Evolutionary conservation across 164 flowering plant genomes (phyloP), one percentile per base, ranked within the genome.

Genomic region (Santalum album): DNA sequence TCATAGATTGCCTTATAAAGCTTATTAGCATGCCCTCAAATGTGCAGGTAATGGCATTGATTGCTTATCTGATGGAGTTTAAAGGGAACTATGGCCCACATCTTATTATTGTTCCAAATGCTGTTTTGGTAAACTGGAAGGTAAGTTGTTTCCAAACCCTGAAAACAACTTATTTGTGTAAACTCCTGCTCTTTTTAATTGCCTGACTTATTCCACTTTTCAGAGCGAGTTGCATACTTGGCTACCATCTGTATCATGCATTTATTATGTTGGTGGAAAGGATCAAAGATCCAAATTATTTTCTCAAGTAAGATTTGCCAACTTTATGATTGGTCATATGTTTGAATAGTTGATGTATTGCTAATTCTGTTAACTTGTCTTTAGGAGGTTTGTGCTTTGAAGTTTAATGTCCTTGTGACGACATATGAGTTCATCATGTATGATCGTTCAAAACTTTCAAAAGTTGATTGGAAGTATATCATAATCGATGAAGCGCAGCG

Each of bases 41-140:
- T 55, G 18, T 65, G 61, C 72, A 94, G 99, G 99, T 94, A 12
- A 94, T 94, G 99, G 87, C 99, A 54, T 70, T 94, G 76, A 90
- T 94, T 67, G 99, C 99, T 51, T 87, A 87, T 67, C 60, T 94
- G 68, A 94, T 94, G 99, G 99, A 90, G 75, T 94, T 81, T 61
- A 90, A 94, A 78, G 95, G 97, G 51, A 94, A 94, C 71, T 82
- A 87, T 87, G 99, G 99, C 0, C 99, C 99, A 15, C 99, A 94
- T 78, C 96, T 94, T 57, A 90, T 90, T 51, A 87, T 94, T 69
- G 99, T 94, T 39, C 99, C 99, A 12, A 94, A 94, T 82, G 99
- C 99, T 63, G 99, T 94, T 66, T 59, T 94, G 70, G 99, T 94
- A 21, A 90, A 94, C 57, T 94, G 97, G 99, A 94, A 94, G 99